Conservation (phyloP, 257 asterid genomes). For the Solanum microdontum region DNA sequence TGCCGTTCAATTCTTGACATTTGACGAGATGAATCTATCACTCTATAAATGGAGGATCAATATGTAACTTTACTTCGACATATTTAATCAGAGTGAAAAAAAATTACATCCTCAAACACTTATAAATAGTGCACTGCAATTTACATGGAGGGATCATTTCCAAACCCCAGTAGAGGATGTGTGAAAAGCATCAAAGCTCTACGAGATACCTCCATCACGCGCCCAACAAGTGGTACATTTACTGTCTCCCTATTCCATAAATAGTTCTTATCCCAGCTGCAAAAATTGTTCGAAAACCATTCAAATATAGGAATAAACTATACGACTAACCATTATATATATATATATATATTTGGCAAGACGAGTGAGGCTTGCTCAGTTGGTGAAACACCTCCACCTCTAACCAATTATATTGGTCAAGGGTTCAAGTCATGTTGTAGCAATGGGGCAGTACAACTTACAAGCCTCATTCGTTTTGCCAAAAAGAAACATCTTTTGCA, state of each 20-base stretch:
- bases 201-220: constrained; percentile 30
- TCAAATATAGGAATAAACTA: background rate
- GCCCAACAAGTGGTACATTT: constrained; percentile 41
- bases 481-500: no score
- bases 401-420: background rate
- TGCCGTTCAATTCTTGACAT: no score
- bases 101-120: background rate
- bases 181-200: constrained; percentile 60
- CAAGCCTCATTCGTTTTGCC: background rate
- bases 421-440: no score
- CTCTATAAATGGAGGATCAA: no score
- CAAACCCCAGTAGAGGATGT: constrained; percentile 74
- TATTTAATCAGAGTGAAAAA: no score
- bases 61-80: no score
- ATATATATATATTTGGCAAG: background rate
- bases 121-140: background rate
- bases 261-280: constrained; percentile 86
- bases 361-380: background rate
- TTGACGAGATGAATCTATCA: no score
- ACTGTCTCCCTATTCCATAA: constrained; percentile 51
- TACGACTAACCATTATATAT: background rate
- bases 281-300: background rate
- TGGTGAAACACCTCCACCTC: background rate
- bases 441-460: background rate
- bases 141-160: constrained; percentile 36